Base-by-base conservation (phyloP, 2,329 filamentous ascomycete genomes). In the Ilyonectria destructans region DNA sequence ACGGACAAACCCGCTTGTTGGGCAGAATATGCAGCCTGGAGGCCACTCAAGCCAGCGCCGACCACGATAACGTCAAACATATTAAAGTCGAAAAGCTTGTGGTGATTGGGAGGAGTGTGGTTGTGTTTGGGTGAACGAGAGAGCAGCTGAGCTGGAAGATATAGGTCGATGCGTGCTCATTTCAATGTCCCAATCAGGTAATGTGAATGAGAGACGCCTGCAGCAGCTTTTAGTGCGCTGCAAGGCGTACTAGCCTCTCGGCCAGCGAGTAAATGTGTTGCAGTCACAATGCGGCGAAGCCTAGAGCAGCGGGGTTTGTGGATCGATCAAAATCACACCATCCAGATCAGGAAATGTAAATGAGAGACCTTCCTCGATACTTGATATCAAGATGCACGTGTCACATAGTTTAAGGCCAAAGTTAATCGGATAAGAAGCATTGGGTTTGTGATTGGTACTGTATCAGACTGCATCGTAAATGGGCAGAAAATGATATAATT, bases 11-110 rank as follows among this genome's bases (percentile, higher is more conserved):
- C 82, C 0, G 80, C 79, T 1, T 74, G 58, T 4, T 80, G 73
- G 3, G 85, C 67, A 1, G 77, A 71, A 8, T 75, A 56, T 1
- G 83, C 83, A 0, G 83, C 82, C 23, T 77, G 69, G 10, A 83
- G 78, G 19, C 79, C 82, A 19, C 77, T 78, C 13, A 84, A 74
- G 4, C 85, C 85, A 0, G 83, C 85, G 2, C 85, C 86, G n/a
- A 87, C 73, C 13, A 87, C 74, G 15, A 83, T 59, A 4, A 80
- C 76, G 31, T 81, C 73, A 40, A 75, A 59, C 68, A 74, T 74
- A 13, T 0, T 40, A 19, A 12, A 45, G 3, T 21, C 4, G n/a
- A 29, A 17, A 4, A 21, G 6, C 15, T 26, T 10, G 23, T n/a
- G 55, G 46, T 45, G 23, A 31, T 45, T 45, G 55, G 3, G 37